Evolutionary conservation across 495 filamentous ascomycete genomes (phyloP), one percentile per base, ranked within the genome.

Genomic region (Lasiosphaeriaceae sp.): DNA sequence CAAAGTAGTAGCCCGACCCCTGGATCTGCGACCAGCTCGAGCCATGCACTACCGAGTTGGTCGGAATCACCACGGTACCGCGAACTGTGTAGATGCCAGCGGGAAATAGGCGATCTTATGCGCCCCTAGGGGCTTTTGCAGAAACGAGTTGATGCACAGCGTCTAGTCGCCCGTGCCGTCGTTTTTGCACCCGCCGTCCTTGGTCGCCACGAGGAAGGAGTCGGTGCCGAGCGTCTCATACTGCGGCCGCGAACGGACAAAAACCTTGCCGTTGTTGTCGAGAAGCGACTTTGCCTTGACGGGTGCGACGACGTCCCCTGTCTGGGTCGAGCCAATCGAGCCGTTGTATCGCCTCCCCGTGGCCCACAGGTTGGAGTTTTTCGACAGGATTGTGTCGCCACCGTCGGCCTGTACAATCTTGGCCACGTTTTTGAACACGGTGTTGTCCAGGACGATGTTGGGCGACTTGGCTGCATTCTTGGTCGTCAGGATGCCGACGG

Each of bases 401-500:
- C 20, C 34, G 0, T 31, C 11, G 9, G 19, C 17, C 4, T 39
- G 31, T 3, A 52, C 50, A 16, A 24, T 31, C 12, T 11, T 29
- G 21, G 24, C 48, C 48, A 23, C 24, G 48, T 50, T 50, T 23
- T 50, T 23, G 12, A 52, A 29, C 7, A 41, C 7, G 6, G 19
- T 16, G n/a, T 52, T 52, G 4, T 52, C 50, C 31, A 52, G 50
- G 31, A 43, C 17, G n/a, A 52, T 39, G 31, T 43, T 52, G 31
- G 31, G 34, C 26, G 47, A 24, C 3, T 34, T 24, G 4, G n/a
- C 11, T 2, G 11, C 37, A 3, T 6, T 3, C 4, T 19, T 41
- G 9, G 80, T 80, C 52, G 88, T 92, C 26, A 80, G 76, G 46
- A 94, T 78, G 61, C 84, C 89, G 45, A 83, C 80, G 4, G 79